Conservation (phyloP, 1,139 yeast species). For the Spathaspora sp. region DNA sequence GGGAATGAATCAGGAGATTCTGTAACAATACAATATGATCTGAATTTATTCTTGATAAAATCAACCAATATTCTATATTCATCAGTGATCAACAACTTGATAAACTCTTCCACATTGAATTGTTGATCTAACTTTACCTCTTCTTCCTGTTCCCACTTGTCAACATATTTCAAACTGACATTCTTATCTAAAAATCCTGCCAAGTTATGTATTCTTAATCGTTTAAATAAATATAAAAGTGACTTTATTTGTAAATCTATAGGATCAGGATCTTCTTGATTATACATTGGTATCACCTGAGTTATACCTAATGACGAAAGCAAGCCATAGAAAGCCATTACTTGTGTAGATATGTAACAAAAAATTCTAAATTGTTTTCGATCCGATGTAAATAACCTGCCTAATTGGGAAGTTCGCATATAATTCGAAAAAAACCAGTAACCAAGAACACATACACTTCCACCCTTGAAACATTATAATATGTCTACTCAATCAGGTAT, state of each 20-base stretch:
- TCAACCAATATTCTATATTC: slow-evolving; percentile 64
- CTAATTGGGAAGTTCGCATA: neutral
- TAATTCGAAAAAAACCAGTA: neutral
- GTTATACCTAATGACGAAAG: neutral
- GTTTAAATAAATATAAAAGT: slow-evolving; percentile 53
- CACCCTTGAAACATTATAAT: neutral
- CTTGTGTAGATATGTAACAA: neutral
- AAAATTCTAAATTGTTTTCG: neutral
- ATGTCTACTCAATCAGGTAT: slow-evolving; percentile 78
- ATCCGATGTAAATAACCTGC: neutral
- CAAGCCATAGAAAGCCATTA: neutral
- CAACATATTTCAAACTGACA: slow-evolving; percentile 19
- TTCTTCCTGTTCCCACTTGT: slow-evolving; percentile 6
- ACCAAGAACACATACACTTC: neutral
- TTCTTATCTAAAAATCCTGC: slow-evolving; percentile 34
- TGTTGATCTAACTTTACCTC: slow-evolving; percentile 46
- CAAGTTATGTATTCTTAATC: slow-evolving; percentile 47
- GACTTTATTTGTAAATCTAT: slow-evolving; percentile 61
- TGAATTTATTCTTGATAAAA: slow-evolving; percentile 62
- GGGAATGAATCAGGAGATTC: slow-evolving; percentile 42
- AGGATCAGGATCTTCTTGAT: slow-evolving; percentile 36
- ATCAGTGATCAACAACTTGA: slow-evolving; percentile 42
- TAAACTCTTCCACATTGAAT: slow-evolving; percentile 50
- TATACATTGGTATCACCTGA: slow-evolving; percentile 9
- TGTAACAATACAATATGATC: slow-evolving; percentile 56